These are phyloP conservation scores for Aspergillus taichungensis DNA, from an alignment of 495 filamentous ascomycete genomes.

Conservation along the genomic window DNA sequence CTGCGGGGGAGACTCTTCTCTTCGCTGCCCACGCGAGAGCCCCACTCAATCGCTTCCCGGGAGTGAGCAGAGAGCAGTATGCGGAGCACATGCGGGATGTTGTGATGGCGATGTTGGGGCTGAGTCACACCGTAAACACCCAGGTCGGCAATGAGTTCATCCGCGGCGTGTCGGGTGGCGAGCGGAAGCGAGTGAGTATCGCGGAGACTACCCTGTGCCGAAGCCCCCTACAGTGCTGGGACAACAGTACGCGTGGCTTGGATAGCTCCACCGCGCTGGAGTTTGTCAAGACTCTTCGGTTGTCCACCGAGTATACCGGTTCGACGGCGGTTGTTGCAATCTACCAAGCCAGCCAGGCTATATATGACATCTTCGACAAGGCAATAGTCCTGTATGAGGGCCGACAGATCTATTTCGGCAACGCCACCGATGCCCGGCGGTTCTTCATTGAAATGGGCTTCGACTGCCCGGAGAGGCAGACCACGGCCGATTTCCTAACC, in stretches of 20 bases:
- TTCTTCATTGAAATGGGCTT: constrained; percentile 73
- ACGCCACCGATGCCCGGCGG: constrained; percentile 48
- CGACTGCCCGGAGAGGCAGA: constrained; percentile 61
- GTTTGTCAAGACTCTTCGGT: constrained; percentile 60
- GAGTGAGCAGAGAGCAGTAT: constrained; percentile 51
- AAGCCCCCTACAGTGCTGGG: constrained; percentile 72
- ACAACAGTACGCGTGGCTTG: constrained; percentile 66
- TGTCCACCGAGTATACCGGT: constrained; percentile 55
- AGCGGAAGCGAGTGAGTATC: constrained; percentile 77
- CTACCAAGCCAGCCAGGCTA: constrained; percentile 72
- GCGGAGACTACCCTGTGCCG: constrained; percentile 59
- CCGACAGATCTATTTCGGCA: constrained; percentile 74
- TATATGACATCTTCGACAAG: constrained; percentile 75
- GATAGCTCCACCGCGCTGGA: constrained; percentile 78
- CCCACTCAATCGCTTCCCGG: constrained; percentile 50
- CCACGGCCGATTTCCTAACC: constrained; percentile 72
- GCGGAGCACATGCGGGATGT: constrained; percentile 61
- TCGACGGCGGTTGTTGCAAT: constrained; percentile 69
- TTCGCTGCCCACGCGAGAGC: constrained; percentile 68
- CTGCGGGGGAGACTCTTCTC: constrained; percentile 66
- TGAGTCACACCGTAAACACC: constrained; percentile 69
- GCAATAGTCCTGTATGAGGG: constrained; percentile 73
- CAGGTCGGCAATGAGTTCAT: constrained; percentile 72
- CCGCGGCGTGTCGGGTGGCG: constrained; percentile 72
- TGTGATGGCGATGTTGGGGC: constrained; percentile 71